phyloP scores from a whole-genome alignment of 495 filamentous ascomycete genomes.

The Penicillium ochrochloron region DNA sequence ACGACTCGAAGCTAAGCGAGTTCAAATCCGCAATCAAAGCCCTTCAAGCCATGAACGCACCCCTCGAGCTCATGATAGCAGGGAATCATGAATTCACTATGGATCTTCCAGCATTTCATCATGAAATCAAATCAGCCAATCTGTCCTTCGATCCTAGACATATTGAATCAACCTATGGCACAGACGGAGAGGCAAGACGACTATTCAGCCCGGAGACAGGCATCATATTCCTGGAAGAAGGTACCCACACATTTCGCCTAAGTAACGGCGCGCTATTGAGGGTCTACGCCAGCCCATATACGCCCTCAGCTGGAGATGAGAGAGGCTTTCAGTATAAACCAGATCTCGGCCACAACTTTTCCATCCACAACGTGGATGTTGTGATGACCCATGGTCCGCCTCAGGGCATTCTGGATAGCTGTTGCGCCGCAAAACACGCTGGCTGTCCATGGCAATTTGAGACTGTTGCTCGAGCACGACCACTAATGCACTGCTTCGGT shows the following conservation, averaged over 20 bases:
- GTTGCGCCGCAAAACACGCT: constrained; percentile 36
- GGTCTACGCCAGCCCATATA: constrained; percentile 71
- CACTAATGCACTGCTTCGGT: constrained; percentile 70
- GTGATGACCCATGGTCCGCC: constrained; percentile 75
- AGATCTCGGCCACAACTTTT: constrained; percentile 51
- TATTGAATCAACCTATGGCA: constrained; percentile 37
- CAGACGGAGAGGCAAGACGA: constrained; percentile 32
- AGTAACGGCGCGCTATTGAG: constrained; percentile 60
- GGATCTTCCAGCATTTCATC: constrained; percentile 47
- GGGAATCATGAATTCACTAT: constrained; percentile 75
- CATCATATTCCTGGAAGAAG: constrained; percentile 66
- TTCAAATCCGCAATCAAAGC: constrained; percentile 53
- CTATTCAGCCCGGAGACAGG: constrained; percentile 43
- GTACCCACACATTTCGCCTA: constrained; percentile 57
- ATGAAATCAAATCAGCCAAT: constrained; percentile 35
- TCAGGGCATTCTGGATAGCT: constrained; percentile 55
- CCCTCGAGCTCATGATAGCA: constrained; percentile 73
- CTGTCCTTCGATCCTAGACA: constrained; percentile 30
- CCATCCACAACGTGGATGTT: constrained; percentile 57
- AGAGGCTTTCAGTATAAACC: constrained; percentile 64
- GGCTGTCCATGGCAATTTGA: constrained; percentile 63
- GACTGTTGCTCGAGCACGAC: constrained; percentile 56
- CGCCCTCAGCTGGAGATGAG: constrained; percentile 57
- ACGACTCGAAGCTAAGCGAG: constrained; percentile 58
- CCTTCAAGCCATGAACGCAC: constrained; percentile 57